Conservation (phyloP, 2,329 filamentous ascomycete genomes). For the Penicillium occitanis region DNA sequence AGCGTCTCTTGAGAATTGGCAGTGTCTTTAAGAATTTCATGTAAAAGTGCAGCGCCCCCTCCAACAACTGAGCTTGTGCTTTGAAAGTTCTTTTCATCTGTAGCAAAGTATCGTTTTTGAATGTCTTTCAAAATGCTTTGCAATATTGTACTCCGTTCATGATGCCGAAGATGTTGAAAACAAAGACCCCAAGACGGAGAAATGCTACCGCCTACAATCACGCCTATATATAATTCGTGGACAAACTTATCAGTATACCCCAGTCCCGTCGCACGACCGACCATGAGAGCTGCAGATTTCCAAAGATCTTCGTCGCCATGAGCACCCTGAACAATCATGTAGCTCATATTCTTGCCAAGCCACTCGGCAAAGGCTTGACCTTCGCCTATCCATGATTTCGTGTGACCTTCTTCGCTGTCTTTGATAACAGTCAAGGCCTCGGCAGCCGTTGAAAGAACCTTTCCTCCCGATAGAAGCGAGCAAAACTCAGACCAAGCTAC, state of each 20-base stretch:
- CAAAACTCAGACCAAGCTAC: constrained; percentile 64
- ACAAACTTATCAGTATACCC: constrained; percentile 66
- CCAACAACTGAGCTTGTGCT: constrained; percentile 45
- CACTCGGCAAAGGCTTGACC: constrained; percentile 67
- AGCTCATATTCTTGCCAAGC: constrained; percentile 65
- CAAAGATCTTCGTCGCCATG: constrained; percentile 31
- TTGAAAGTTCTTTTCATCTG: constrained; percentile 21
- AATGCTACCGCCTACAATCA: constrained; percentile 34
- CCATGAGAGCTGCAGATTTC: constrained; percentile 46
- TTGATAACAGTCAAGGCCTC: constrained; percentile 51
- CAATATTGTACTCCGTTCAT: constrained; percentile 50
- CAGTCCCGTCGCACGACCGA: constrained; percentile 63
- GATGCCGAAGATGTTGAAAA: constrained; percentile 45
- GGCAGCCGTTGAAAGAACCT: constrained; percentile 57
- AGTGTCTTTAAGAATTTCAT: constrained; percentile 50
- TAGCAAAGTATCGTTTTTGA: constrained; percentile 42
- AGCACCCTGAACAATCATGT: constrained; percentile 46
- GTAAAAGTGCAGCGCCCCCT: constrained; percentile 60
- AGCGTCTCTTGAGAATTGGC: constrained; percentile 55
- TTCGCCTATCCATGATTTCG: constrained; percentile 61
- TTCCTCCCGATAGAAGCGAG: constrained; percentile 60
- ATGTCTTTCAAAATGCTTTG: constrained; percentile 48
- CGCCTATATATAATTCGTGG: constrained; percentile 38
- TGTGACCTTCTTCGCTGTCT: constrained; percentile 27
- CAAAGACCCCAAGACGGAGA: constrained; percentile 38